Percentiles rank a stretch among this genome's conserved stretches.
These are phyloP conservation scores for Conticribra weissflogii DNA, from an alignment of 108 stramenopile genomes.

Conservation along the genomic window DNA sequence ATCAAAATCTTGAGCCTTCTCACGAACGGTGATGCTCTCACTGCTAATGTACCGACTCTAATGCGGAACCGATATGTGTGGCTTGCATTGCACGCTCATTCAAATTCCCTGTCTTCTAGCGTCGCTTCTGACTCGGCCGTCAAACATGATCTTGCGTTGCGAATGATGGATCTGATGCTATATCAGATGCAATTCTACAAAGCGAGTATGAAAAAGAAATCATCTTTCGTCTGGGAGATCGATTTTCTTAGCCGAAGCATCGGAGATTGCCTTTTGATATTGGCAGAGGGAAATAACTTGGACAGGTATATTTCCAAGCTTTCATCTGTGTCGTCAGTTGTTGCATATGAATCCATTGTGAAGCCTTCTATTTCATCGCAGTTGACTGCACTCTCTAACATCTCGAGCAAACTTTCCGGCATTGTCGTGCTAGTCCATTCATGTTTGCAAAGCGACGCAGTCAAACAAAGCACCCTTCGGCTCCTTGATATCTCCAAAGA, in stretches of 20 bases:
- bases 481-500: constrained; percentile 40
- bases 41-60: too few species aligned
- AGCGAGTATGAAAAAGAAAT: constrained; percentile 31
- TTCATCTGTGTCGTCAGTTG: constrained; percentile 17
- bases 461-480: constrained; percentile 30
- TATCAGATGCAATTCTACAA: constrained; percentile 40
- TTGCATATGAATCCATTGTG: constrained; percentile 28
- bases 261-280: constrained; percentile 13
- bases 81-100: constrained; percentile 26
- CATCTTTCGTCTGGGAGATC: constrained; percentile 26
- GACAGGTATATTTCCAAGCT: constrained; percentile 21
- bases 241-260: constrained; percentile 23
- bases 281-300: constrained; percentile 12
- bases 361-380: constrained; percentile 37
- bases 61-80: not conserved
- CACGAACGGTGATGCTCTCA: too few species aligned
- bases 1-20: too few species aligned
- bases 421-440: constrained; percentile 26
- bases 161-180: constrained; percentile 18
- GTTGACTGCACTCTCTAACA: constrained; percentile 9
- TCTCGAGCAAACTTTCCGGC: not conserved
- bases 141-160: constrained; percentile 3
- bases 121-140: not conserved
- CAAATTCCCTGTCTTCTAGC: constrained; percentile 19
- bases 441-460: constrained; percentile 34